Percentiles rank a stretch among this genome's conserved stretches.
Evolutionary conservation across 1,139 yeast genomes (phyloP).

Genomic region (Saccharomyces pastorianus): DNA sequence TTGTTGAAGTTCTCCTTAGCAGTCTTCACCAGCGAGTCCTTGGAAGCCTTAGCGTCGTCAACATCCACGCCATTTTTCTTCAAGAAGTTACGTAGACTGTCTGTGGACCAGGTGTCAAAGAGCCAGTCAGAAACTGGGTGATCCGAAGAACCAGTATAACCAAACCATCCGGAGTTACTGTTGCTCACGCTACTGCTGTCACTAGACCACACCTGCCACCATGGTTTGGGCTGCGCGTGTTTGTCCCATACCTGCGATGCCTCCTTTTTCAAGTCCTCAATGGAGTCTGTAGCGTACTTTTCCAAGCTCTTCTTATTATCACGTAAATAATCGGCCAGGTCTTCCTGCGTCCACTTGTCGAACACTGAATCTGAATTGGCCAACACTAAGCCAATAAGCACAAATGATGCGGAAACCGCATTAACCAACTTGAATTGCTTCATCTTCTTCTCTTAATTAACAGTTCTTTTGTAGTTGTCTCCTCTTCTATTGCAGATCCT

Average conservation of each 20-base stretch:
- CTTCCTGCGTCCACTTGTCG: constrained; percentile 29
- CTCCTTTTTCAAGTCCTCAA: constrained; percentile 33
- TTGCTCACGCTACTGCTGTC: constrained; percentile 7
- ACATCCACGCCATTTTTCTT: constrained; percentile 33
- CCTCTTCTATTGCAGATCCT: background rate
- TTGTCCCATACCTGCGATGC: constrained; percentile 34
- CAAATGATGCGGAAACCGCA: constrained; percentile 2
- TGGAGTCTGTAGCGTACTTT: constrained; percentile 14
- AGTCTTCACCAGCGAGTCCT: constrained; percentile 34
- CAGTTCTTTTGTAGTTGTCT: background rate
- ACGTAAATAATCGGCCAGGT: constrained; percentile 30
- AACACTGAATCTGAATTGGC: constrained; percentile 17
- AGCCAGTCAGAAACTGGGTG: constrained; percentile 34
- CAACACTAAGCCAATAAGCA: constrained; percentile 3
- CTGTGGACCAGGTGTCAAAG: constrained; percentile 43
- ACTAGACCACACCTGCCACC: constrained; percentile 27
- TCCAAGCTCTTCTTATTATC: constrained; percentile 34
- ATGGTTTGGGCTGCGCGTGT: constrained; percentile 23
- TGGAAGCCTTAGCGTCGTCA: constrained; percentile 29
- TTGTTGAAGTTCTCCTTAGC: constrained; percentile 37
- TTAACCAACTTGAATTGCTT: constrained; percentile 2
- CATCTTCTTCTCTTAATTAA: constrained; percentile 1
- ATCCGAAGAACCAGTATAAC: background rate
- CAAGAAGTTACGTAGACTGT: constrained; percentile 35
- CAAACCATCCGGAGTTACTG: constrained; percentile 4